phyloP scores from a whole-genome alignment of 139 green algal genomes.

The Volvox africanus region DNA sequence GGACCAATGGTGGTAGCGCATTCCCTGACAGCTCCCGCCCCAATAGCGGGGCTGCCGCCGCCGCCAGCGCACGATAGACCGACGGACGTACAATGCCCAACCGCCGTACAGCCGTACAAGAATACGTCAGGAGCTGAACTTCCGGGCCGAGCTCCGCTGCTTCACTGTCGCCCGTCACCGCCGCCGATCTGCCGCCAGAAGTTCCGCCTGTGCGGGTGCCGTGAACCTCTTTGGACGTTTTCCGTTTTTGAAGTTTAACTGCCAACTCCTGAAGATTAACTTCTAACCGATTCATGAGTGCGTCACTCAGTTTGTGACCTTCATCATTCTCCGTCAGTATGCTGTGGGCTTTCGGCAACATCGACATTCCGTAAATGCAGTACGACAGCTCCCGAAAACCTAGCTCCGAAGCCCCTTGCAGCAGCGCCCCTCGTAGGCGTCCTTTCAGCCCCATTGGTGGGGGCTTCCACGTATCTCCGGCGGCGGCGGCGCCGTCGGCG shows the following conservation, averaged over 20 bases:
- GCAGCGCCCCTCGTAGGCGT: background rate
- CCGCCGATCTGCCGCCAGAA: background rate
- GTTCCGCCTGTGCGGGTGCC: background rate
- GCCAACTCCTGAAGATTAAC: background rate
- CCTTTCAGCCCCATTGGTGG: background rate
- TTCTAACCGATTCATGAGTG: background rate
- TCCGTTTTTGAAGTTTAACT: background rate
- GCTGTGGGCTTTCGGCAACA: background rate
- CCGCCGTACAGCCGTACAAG: conserved; percentile 7
- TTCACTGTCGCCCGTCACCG: background rate
- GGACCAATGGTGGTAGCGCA: background rate
- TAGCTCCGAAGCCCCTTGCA: background rate
- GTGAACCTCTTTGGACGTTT: background rate
- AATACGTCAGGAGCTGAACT: background rate
- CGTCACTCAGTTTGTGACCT: background rate
- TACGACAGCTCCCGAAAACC: background rate
- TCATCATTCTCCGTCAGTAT: background rate
- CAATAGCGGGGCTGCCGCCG: background rate
- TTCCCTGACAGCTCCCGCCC: background rate
- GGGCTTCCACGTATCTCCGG: background rate
- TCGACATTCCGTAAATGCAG: background rate
- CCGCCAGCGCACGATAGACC: background rate
- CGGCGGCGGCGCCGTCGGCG: background rate
- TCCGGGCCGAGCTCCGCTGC: no score
- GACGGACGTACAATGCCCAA: background rate